Conservation (phyloP, 2,329 filamentous ascomycete species). For the Leptodontidium sp. region DNA sequence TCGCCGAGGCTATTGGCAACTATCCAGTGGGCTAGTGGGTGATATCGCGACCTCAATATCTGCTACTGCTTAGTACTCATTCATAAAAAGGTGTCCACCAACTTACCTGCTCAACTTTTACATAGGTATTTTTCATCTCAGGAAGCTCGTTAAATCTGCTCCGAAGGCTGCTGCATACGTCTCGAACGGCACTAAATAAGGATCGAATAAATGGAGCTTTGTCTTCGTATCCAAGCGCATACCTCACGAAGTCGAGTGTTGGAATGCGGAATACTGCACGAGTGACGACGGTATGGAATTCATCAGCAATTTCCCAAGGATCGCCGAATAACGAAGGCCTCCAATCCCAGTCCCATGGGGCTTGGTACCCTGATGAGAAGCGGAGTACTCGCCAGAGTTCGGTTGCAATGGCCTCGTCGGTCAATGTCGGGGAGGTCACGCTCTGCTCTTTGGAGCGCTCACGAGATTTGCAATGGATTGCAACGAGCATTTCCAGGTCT, state of each 20-base stretch:
- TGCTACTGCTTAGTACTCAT: too few relatives aligned
- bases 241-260: too few relatives aligned
- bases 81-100: too few relatives aligned
- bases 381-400: slow-evolving; percentile 6
- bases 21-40: slow-evolving; percentile 7
- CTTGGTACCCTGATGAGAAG: slow-evolving; percentile 2
- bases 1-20: slow-evolving; percentile 5
- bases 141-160: too few relatives aligned
- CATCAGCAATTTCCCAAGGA: slow-evolving; percentile 9
- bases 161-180: too few relatives aligned
- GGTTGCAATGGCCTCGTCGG: neutral
- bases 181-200: too few relatives aligned
- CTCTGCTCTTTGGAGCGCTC: neutral
- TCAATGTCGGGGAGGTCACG: slow-evolving; percentile 1
- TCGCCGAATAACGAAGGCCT: neutral
- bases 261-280: too few relatives aligned
- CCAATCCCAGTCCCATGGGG: slow-evolving; percentile 4
- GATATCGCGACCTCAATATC: neutral
- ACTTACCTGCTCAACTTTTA: neutral
- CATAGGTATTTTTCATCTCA: too few relatives aligned
- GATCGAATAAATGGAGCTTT: too few relatives aligned
- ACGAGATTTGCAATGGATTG: neutral
- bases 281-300: too few relatives aligned
- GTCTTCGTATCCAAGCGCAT: too few relatives aligned
- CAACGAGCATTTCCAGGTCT: too few relatives aligned